Evolutionary conservation across 1,139 yeast genomes (phyloP), one percentile per base, ranked within the genome.

Genomic region (Torulaspora pretoriensis): DNA sequence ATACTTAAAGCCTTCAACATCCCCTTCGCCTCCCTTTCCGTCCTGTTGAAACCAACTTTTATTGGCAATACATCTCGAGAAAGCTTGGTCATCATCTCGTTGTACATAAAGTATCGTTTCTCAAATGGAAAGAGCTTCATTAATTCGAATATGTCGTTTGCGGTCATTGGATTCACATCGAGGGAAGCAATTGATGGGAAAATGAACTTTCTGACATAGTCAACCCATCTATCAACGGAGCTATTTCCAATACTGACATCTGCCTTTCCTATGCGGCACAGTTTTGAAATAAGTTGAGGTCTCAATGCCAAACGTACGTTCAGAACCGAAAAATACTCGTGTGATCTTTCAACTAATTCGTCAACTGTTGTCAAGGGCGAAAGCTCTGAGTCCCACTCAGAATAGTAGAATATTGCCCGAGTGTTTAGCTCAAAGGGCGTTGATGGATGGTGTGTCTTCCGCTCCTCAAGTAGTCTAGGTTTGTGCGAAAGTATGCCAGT

Each of bases 1-100:
- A 84, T 85, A n/a, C 96, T 87, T 13, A 94, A 72, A 43, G 97
- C 73, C 60, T 92, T 90, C 52, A 94, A 69, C 2, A 84, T 76
- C 56, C 82, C 83, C 59, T 84, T 89, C 1, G 96, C 87, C 29
- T 83, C 80, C 59, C 86, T 88, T 61, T 85, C 96, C 0, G 95
- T 86, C 48, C 71, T 76, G 19, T 80, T 77, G 42, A 79, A 78
- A 8, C 86, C 82, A 35, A 81, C 69, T 53, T 82, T 83, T 4
- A 88, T 71, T 16, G 72, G 72, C 0, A 80, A 73, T 42, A 77
- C 73, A 49, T 74, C 77, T 56, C 82, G 83, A 2, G 71, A 64
- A 17, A 69, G 57, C 23, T 78, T 77, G 8, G 75, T 69, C n/a
- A 77, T 75, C 67, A 89, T 74, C 55, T 90, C 97, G 35, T 96